Percentiles rank a stretch among this genome's conserved stretches.
Conservation (phyloP, 257 asterid genomes). For the Petunia secreta region DNA sequence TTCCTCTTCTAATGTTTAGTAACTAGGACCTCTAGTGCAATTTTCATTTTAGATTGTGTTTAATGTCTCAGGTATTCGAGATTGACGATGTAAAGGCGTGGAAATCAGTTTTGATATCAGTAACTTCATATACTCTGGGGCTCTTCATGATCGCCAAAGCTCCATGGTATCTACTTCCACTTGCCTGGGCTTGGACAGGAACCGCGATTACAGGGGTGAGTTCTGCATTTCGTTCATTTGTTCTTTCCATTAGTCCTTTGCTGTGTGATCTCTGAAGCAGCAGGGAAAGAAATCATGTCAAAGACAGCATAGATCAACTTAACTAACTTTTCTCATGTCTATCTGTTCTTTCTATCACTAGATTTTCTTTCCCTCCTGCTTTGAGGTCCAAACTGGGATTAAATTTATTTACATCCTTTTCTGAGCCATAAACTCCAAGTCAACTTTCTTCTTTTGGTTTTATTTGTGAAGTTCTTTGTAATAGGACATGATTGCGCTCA, state of each 20-base stretch:
- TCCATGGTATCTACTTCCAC: conserved; percentile 98
- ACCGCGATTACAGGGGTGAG: conserved; percentile 97
- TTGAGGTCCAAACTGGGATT: conserved; percentile 10
- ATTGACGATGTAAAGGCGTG: conserved; percentile 83
- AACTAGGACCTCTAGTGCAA: neutral
- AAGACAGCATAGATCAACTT: neutral
- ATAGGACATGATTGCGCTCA: conserved; percentile 99
- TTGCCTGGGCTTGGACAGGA: conserved; percentile 99
- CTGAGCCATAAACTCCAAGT: conserved; percentile 13
- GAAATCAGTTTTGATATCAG: conserved; percentile 87
- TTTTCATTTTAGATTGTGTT: neutral
- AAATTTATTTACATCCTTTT: neutral
- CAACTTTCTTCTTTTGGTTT: conserved; percentile 32
- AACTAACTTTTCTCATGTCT: neutral
- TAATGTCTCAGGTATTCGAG: conserved; percentile 71
- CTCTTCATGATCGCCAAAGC: conserved; percentile 86
- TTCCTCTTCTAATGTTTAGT: neutral
- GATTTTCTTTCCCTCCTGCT: neutral
- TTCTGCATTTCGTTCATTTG: conserved; percentile 22
- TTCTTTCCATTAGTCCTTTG: neutral
- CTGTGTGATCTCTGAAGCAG: neutral
- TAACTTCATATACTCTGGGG: conserved; percentile 78
- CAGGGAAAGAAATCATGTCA: conserved; percentile 6
- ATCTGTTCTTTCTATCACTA: neutral
- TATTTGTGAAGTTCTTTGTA: conserved; percentile 77